A percentile compares a stretch with the other conserved stretches of the same genome.
These are phyloP conservation scores for Penicillium sp. DNA, from an alignment of 2,329 filamentous ascomycete genomes.

Conservation along the genomic window DNA sequence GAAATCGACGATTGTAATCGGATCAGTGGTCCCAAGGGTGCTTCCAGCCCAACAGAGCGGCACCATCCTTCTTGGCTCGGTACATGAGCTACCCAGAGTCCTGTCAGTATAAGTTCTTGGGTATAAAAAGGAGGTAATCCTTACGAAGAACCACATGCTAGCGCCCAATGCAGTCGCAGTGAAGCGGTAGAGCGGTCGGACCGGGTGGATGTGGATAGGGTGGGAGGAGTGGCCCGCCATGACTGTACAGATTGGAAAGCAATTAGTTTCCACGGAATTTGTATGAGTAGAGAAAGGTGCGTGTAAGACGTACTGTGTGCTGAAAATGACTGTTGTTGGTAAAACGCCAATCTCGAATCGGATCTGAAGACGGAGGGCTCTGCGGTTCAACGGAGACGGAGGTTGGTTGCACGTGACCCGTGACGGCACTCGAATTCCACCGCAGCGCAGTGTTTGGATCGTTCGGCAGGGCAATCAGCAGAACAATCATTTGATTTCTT, in stretches of 20 bases:
- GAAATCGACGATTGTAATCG: constrained; percentile 5
- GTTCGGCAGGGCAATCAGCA: neutral
- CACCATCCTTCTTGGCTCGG: constrained; percentile 92
- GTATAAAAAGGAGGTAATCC: constrained; percentile 2
- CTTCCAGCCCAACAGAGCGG: constrained; percentile 86
- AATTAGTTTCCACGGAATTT: neutral
- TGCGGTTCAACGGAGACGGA: constrained; percentile 10
- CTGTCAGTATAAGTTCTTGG: constrained; percentile 19
- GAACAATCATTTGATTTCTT: neutral
- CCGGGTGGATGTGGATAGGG: constrained; percentile 56
- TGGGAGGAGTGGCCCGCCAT: constrained; percentile 43
- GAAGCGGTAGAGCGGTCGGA: constrained; percentile 74
- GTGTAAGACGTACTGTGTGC: constrained; percentile 15
- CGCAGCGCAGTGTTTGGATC: neutral
- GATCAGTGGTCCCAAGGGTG: constrained; percentile 92
- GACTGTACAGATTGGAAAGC: constrained; percentile 18
- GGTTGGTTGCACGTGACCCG: constrained; percentile 7
- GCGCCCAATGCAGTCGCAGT: constrained; percentile 84
- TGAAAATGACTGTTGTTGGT: constrained; percentile 8
- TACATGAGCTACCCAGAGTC: constrained; percentile 74
- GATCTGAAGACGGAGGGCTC: constrained; percentile 9
- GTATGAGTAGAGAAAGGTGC: neutral
- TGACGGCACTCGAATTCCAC: constrained; percentile 11
- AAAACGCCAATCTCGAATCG: constrained; percentile 10
- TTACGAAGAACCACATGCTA: constrained; percentile 99